Conservation (phyloP, 345 rosid genomes). For the Sisymbrium irio region DNA sequence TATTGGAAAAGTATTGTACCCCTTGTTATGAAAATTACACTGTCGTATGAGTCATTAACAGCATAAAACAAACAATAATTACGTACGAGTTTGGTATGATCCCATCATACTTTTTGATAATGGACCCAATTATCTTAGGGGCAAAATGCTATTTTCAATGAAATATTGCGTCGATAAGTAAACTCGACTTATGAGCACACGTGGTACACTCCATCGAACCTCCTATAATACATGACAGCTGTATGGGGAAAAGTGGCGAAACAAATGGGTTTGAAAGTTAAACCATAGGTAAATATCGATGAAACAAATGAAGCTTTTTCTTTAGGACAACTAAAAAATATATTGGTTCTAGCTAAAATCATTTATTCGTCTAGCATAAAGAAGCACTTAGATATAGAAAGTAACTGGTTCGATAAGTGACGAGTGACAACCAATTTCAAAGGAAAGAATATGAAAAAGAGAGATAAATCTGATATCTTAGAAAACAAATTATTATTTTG, state of each 20-base stretch:
- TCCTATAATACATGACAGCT: conserved; percentile 23
- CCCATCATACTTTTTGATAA: conserved; percentile 26
- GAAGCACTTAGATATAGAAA: not conserved
- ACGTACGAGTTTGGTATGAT: conserved; percentile 33
- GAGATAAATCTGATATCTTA: not conserved
- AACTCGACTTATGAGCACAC: conserved; percentile 15
- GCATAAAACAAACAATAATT: conserved; percentile 7
- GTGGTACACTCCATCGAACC: conserved; percentile 15
- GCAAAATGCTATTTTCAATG: conserved; percentile 15
- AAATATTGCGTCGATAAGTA: conserved; percentile 16
- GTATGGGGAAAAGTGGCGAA: not conserved
- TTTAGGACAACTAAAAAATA: not conserved
- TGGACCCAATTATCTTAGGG: conserved; percentile 23
- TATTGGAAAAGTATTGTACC: conserved; percentile 5
- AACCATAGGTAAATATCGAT: not conserved
- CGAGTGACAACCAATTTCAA: not conserved
- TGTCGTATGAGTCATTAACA: conserved; percentile 12
- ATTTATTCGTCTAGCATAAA: not conserved
- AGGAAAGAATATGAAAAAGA: not conserved
- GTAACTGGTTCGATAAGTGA: not conserved
- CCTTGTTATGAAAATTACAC: not conserved
- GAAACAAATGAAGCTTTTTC: not conserved
- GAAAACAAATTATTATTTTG: not conserved
- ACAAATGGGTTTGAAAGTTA: not conserved
- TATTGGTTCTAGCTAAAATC: not conserved